phyloP scores from a whole-genome alignment of 2,329 filamentous ascomycete species.

The Aaosphaeria arxii region DNA sequence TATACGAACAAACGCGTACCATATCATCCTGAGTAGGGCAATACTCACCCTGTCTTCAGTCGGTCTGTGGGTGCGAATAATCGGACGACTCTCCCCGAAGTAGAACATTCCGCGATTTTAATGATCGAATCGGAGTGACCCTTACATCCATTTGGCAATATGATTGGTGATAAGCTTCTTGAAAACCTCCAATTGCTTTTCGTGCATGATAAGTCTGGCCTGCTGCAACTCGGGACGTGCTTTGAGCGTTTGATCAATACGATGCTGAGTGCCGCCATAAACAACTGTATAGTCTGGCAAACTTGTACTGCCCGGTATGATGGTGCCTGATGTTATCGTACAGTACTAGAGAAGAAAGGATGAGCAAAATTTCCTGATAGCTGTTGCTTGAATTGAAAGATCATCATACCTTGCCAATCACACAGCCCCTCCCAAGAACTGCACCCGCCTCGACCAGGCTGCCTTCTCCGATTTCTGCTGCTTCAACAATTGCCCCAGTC shows the following conservation, averaged over 20 bases:
- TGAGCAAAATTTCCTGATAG: no score
- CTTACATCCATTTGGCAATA: constrained; percentile 30
- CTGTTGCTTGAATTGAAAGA: background rate
- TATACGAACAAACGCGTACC: background rate
- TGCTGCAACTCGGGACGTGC: constrained; percentile 25
- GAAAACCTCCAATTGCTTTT: constrained; percentile 35
- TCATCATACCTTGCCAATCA: constrained; percentile 41
- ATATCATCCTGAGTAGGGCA: background rate
- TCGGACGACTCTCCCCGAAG: no score
- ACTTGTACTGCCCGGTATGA: constrained; percentile 33
- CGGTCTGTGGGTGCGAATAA: no score
- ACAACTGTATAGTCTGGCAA: constrained; percentile 47
- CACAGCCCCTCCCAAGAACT: constrained; percentile 29
- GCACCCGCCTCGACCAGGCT: constrained; percentile 31
- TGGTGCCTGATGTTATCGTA: constrained; percentile 39
- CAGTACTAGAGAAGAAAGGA: constrained; percentile 34
- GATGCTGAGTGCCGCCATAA: constrained; percentile 36
- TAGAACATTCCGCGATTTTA: no score
- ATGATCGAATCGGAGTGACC: background rate
- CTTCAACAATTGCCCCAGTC: constrained; percentile 40
- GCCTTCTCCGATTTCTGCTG: constrained; percentile 35
- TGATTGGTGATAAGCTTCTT: constrained; percentile 35
- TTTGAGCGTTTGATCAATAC: constrained; percentile 40
- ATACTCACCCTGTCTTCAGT: background rate
- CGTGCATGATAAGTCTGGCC: constrained; percentile 26